Percentiles rank a stretch among this genome's conserved stretches.
Conservation (phyloP, 169 alveolate species). For the Cryptosporidium felis region DNA sequence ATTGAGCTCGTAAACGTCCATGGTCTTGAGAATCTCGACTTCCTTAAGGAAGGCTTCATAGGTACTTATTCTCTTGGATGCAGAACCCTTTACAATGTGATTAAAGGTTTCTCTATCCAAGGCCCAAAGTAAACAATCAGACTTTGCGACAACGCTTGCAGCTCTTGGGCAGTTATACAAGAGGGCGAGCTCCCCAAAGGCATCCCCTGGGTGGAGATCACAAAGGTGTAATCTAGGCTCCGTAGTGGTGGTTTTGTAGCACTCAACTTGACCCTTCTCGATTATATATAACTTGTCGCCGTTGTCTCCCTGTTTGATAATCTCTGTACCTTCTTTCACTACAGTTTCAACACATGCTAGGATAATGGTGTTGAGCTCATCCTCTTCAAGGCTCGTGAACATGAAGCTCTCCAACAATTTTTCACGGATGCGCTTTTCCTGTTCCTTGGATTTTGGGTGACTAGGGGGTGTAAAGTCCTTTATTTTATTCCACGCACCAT, state of each 20-base stretch:
- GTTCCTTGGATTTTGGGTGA: constrained; percentile 85
- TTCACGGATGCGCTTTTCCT: constrained; percentile 80
- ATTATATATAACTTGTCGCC: constrained; percentile 92
- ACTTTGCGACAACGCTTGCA: constrained; percentile 91
- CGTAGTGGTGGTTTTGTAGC: constrained; percentile 82
- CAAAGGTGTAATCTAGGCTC: constrained; percentile 81
- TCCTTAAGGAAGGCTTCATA: constrained; percentile 88
- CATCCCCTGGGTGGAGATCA: constrained; percentile 88
- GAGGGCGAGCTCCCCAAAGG: constrained; percentile 96
- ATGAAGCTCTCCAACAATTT: constrained; percentile 82
- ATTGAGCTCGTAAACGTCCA: constrained; percentile 93
- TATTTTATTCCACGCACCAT: constrained; percentile 91
- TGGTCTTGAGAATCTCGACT: constrained; percentile 87
- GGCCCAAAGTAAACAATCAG: constrained; percentile 88
- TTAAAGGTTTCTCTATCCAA: constrained; percentile 93
- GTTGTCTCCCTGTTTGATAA: constrained; percentile 95
- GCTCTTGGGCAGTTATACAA: constrained; percentile 96
- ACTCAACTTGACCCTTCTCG: constrained; percentile 90
- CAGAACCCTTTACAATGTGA: constrained; percentile 93
- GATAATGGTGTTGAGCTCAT: constrained; percentile 84
- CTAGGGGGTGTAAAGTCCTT: constrained; percentile 88
- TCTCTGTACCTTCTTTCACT: constrained; percentile 78
- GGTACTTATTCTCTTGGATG: constrained; percentile 90
- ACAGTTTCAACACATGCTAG: constrained; percentile 89
- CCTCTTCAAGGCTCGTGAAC: constrained; percentile 84